Evolutionary conservation across 371 early-diverging fungal genomes (phyloP), one percentile per base, ranked within the genome.

Genomic region (Lichtheimia ornata): DNA sequence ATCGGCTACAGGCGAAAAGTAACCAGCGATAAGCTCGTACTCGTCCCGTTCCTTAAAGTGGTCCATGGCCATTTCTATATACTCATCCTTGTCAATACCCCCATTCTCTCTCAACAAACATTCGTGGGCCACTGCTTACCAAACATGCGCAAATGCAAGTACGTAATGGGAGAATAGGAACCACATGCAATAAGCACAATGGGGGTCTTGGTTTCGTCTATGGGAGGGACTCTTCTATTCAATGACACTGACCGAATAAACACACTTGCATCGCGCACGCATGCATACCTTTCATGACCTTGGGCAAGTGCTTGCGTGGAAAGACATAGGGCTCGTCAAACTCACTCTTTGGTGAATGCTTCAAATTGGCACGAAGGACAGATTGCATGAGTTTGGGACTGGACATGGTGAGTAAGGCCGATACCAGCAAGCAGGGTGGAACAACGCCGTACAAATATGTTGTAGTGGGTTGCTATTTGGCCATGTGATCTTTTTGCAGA

Each of bases 91-190:
- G 42, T 25, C 17, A 24, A 50, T 25, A 42, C 42, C 42, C 28
- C n/a, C n/a, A n/a, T 13, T 17, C 5, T 50, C 40, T 50, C n/a
- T 13, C n/a, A n/a, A n/a, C 35, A 35, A 41, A 25, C 18, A 11
- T 6, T 47, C 3, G 25, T 3, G 13, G 15, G 7, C 3, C 28
- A 7, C 11, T 54, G 11, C 22, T 73, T 87, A 96, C 97, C 98
- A 83, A 98, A 97, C 94, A 98, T 96, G 64, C 99, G 89, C 64
- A 98, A 76, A 65, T 98, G 99, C 41, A 97, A 87, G 76, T 96
- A 96, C 1, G 99, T 98, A 43, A 98, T 90, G 9, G 99, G 99
- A 1, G 96, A 96, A 70, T 91, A 98, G 0, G 97, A 97, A 3
- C 99, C 99, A 71, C 99, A 98, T 1, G 95, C 97, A 5, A 98